A percentile compares a stretch with the other conserved stretches of the same genome.
phyloP scores from a whole-genome alignment of 768 basidiomycete genomes.

The Thelephora ganbajun region DNA sequence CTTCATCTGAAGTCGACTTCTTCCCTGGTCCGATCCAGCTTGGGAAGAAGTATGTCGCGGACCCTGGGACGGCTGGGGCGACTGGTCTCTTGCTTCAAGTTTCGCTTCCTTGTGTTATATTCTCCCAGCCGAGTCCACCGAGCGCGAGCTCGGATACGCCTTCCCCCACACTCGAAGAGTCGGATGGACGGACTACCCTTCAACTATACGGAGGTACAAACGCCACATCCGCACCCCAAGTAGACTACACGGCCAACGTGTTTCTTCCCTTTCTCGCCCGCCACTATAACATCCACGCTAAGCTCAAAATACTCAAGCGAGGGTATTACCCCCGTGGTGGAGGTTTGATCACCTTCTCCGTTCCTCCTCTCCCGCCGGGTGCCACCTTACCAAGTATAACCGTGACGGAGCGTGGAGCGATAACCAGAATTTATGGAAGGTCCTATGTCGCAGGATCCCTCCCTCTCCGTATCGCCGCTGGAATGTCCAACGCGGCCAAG shows the following conservation, averaged over 20 bases:
- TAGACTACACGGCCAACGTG: constrained; percentile 55
- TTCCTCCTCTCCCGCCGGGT: constrained; percentile 15
- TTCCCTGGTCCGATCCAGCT: constrained; percentile 30
- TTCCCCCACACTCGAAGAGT: background rate
- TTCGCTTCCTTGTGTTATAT: constrained; percentile 54
- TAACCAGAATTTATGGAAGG: constrained; percentile 37
- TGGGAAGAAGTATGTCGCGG: constrained; percentile 28
- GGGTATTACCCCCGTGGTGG: constrained; percentile 70
- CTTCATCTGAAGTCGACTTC: constrained; percentile 42
- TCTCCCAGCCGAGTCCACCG: constrained; percentile 19
- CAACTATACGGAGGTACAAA: constrained; percentile 61
- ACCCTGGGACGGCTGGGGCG: constrained; percentile 52
- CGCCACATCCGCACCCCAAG: constrained; percentile 54
- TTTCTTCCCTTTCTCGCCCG: constrained; percentile 53
- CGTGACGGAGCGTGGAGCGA: constrained; percentile 41
- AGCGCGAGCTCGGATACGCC: constrained; percentile 1
- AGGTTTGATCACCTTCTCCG: constrained; percentile 36
- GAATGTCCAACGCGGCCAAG: constrained; percentile 43
- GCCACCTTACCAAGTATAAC: constrained; percentile 31
- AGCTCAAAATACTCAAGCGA: constrained; percentile 35
- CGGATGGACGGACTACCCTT: constrained; percentile 25
- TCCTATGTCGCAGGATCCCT: constrained; percentile 50
- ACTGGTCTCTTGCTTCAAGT: constrained; percentile 61
- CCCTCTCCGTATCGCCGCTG: constrained; percentile 37
- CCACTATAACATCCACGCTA: constrained; percentile 34